A percentile compares a stretch with the other conserved stretches of the same genome.
phyloP scores from a whole-genome alignment of 371 early-diverging fungal genomes.

The Mucor piriformis region DNA sequence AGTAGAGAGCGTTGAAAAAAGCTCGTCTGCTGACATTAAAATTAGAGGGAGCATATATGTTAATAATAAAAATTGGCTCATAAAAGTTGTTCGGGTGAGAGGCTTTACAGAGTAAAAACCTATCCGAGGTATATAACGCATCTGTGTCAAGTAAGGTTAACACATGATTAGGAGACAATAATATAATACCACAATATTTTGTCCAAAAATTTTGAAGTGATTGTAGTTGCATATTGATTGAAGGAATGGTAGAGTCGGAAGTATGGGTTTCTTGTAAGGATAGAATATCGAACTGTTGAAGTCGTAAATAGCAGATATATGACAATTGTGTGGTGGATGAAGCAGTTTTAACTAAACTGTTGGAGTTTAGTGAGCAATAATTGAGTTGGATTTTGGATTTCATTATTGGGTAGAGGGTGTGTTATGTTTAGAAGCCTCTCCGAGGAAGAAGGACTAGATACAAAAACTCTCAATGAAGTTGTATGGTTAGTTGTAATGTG shows the following conservation, averaged over 20 bases:
- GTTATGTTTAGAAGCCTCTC: neutral
- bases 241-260: neutral
- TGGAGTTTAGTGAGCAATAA: constrained; percentile 7
- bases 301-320: constrained; percentile 10
- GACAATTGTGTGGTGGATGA: neutral
- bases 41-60: constrained; percentile 10
- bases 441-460: neutral
- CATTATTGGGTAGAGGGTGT: neutral
- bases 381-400: neutral
- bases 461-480: neutral
- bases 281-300: constrained; percentile 1
- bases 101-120: constrained; percentile 2
- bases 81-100: constrained; percentile 7
- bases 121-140: neutral
- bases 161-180: neutral
- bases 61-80: constrained; percentile 2
- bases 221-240: constrained; percentile 6
- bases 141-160: constrained; percentile 1
- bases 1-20: neutral
- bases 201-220: constrained; percentile 4
- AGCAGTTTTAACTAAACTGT: constrained; percentile 10
- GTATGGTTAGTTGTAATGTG: neutral
- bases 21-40: neutral
- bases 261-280: constrained; percentile 14
- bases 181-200: constrained; percentile 6